Evolutionary conservation across 2,329 filamentous ascomycete genomes (phyloP).

Genomic region (Cercospora nicotianae): DNA sequence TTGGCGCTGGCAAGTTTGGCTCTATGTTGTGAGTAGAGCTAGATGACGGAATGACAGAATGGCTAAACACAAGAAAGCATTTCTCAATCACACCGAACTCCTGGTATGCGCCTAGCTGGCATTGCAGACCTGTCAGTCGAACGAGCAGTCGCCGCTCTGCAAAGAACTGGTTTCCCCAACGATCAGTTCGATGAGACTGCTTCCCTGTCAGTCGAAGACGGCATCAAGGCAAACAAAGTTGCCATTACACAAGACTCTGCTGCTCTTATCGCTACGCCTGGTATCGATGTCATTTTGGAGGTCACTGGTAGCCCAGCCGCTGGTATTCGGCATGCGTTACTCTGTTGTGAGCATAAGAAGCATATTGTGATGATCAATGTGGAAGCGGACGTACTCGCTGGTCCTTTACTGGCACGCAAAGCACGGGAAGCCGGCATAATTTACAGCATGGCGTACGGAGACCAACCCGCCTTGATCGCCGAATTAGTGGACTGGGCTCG

Average conservation of each 20-base stretch:
- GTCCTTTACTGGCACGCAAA: constrained; percentile 45
- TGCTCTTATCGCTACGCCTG: constrained; percentile 45
- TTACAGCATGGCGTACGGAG: constrained; percentile 51
- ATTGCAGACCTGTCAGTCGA: constrained; percentile 49
- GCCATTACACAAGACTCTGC: constrained; percentile 48
- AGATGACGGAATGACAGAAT: background rate
- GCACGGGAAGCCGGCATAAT: constrained; percentile 50
- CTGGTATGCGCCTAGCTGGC: constrained; percentile 46
- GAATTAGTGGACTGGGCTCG: constrained; percentile 49
- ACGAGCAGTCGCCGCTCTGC: constrained; percentile 44
- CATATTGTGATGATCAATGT: constrained; percentile 54
- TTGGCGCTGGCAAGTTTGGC: constrained; percentile 51
- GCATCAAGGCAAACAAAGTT: constrained; percentile 45
- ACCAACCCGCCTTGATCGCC: constrained; percentile 48
- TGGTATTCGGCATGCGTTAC: constrained; percentile 46
- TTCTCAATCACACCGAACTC: constrained; percentile 47
- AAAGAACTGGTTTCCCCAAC: constrained; percentile 45
- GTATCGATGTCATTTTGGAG: constrained; percentile 49
- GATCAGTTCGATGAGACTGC: constrained; percentile 43
- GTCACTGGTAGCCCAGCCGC: constrained; percentile 48
- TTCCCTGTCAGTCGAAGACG: constrained; percentile 42
- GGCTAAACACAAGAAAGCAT: constrained; percentile 34
- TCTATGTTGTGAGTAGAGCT: constrained; percentile 45
- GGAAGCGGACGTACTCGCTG: constrained; percentile 49
- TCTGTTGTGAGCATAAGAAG: constrained; percentile 51